Conservation (phyloP, 768 basidiomycete species). For the Hygrophoropsis aurantiaca region DNA sequence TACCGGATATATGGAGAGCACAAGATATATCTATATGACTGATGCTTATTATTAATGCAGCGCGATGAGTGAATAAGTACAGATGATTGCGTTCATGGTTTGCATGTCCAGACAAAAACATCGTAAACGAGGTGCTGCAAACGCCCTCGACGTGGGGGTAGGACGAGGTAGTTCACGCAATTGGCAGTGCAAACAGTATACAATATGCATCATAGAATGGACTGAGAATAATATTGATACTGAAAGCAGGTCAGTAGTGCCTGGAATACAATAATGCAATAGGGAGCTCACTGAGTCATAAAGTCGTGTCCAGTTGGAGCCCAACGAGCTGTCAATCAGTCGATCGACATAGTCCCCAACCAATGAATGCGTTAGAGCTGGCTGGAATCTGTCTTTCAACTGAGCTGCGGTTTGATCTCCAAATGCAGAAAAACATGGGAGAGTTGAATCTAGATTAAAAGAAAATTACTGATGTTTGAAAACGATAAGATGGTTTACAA, state of each 20-base stretch:
- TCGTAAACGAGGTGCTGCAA: neutral
- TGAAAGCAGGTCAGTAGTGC: constrained; percentile 26
- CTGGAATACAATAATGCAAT: neutral
- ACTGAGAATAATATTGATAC: constrained; percentile 96
- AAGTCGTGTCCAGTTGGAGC: constrained; percentile 91
- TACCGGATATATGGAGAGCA: neutral
- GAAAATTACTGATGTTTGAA: constrained; percentile 9
- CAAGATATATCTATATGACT: constrained; percentile 3
- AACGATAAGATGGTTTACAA: constrained; percentile 9
- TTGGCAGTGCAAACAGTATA: neutral
- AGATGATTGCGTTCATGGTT: neutral
- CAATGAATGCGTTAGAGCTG: constrained; percentile 78
- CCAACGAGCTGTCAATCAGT: constrained; percentile 85
- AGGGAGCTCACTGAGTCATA: constrained; percentile 81
- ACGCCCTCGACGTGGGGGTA: neutral
- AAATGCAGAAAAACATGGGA: constrained; percentile 88
- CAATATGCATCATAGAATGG: constrained; percentile 64
- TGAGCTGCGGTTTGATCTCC: constrained; percentile 89
- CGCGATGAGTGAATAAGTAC: neutral
- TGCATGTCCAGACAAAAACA: constrained; percentile 3
- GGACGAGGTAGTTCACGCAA: neutral
- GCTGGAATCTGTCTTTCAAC: constrained; percentile 92
- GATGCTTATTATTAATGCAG: neutral
- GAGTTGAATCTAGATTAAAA: constrained; percentile 63
- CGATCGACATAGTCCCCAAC: constrained; percentile 89